Percentiles rank a stretch among this genome's conserved stretches.
These are phyloP conservation scores for Hevea brasiliensis DNA, from an alignment of 345 rosid genomes.

Conservation along the genomic window DNA sequence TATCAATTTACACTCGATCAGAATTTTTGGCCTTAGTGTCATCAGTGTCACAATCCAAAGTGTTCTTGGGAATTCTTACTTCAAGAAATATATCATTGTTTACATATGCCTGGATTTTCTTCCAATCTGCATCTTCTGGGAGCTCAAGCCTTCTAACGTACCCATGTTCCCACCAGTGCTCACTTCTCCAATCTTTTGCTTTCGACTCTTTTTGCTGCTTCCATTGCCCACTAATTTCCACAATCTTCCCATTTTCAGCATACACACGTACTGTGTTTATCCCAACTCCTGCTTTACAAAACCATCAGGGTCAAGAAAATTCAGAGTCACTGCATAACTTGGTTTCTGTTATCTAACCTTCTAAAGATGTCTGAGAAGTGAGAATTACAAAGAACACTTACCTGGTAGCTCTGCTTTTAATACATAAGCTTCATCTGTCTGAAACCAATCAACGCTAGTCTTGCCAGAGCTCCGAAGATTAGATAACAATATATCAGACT, in stretches of 20 bases:
- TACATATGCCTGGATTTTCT: constrained; percentile 45
- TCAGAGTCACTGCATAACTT: no score
- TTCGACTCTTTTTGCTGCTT: constrained; percentile 43
- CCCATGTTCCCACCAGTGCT: constrained; percentile 84
- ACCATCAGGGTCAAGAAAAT: background rate
- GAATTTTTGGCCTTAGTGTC: constrained; percentile 6
- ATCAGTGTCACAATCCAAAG: constrained; percentile 7
- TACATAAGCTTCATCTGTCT: constrained; percentile 68
- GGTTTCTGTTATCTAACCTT: no score
- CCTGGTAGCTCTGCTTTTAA: constrained; percentile 80
- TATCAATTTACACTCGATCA: background rate
- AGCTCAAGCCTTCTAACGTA: constrained; percentile 82
- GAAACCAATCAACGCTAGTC: constrained; percentile 69
- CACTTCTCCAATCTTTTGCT: constrained; percentile 71
- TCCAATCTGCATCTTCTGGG: constrained; percentile 72
- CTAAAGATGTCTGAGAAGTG: no score
- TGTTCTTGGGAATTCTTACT: constrained; percentile 56
- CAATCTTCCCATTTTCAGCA: constrained; percentile 60
- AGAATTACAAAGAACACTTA: constrained; percentile 17
- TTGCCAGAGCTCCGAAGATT: constrained; percentile 59
- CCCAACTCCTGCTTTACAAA: constrained; percentile 48
- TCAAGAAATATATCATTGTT: constrained; percentile 49
- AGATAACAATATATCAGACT: constrained; percentile 54
- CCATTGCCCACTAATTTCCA: constrained; percentile 81
- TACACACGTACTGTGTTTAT: constrained; percentile 40